Percentiles rank a stretch among this genome's conserved stretches.
These are phyloP conservation scores for Exophiala spinifera DNA, from an alignment of 2,329 filamentous ascomycete species.

Conservation along the genomic window DNA sequence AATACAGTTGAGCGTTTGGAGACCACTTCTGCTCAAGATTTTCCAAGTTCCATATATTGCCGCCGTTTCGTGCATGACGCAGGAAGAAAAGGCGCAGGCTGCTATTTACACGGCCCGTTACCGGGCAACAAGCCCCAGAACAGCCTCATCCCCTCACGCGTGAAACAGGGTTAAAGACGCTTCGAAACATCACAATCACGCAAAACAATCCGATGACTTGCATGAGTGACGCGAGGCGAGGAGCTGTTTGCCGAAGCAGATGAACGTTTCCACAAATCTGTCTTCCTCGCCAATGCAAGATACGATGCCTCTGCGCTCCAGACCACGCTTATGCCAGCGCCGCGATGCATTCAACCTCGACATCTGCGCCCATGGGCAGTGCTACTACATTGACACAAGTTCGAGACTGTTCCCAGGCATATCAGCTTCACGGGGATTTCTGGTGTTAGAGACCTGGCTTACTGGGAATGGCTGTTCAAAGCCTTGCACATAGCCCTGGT, in stretches of 20 bases:
- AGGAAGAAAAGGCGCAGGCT: background rate
- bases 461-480: background rate
- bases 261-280: no score
- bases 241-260: no score
- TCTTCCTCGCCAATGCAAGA: no score
- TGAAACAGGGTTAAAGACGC: no score
- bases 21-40: no score
- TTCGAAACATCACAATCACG: no score
- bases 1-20: no score
- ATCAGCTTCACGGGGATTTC: background rate
- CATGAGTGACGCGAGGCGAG: no score
- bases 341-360: slow-evolving; percentile 1
- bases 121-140: no score
- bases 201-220: no score
- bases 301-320: background rate
- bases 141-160: no score
- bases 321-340: background rate
- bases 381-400: background rate
- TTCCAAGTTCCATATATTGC: background rate
- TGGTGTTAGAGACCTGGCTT: background rate
- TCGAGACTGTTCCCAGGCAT: background rate
- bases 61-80: background rate
- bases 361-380: background rate
- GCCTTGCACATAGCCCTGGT: slow-evolving; percentile 17
- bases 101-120: no score